Base-by-base conservation (phyloP, 2,329 filamentous ascomycete species). In the Bipolaris bicolor region DNA sequence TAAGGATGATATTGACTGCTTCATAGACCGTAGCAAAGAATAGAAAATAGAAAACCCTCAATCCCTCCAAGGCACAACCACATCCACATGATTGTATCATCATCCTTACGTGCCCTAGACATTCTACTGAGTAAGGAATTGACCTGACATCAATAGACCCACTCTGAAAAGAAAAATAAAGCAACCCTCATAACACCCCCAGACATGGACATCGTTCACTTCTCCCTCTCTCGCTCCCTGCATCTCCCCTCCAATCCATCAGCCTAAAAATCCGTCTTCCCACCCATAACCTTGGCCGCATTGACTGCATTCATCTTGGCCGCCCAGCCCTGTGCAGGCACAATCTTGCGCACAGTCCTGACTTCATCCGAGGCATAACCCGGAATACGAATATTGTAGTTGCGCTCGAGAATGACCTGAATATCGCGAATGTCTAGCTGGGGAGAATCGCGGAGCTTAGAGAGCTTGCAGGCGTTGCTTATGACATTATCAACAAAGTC, bases 301-400 rank as follows among this genome's bases (percentile, higher is more conserved):
- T 97, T 92, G 15, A 99, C 90, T 22, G 95, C 94, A 70, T 92
- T 94, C 89, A 99, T 96, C 83, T 99, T 99, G 65, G 90, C 89
- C 61, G 95, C 94, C 92, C 95, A 99, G 20, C 88, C 90, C 15
- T 89, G 82, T 18, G 92, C 88, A 1, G 95, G 95, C 74, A 95
- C 90, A 51, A 96, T 90, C 81, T 97, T 97, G 75, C 93, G 89
- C 29, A 98, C 94, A 0, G 92, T 97, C 55, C 95, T 88, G 58
- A 97, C 86, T 78, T 99, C 95, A 72, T 99, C 95, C 3, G 92
- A 91, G 0, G 92, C 91, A 78, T 96, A 98, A 11, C 95, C 95
- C 0, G 95, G 95, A 57, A 99, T 92, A 70, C 88, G 89, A 62
- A 89, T 84, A 75, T 86, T 89, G 77, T 89, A 91, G 73, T 88